phyloP scores from a whole-genome alignment of 805 yeast genomes.

The Starmerella floricola region DNA sequence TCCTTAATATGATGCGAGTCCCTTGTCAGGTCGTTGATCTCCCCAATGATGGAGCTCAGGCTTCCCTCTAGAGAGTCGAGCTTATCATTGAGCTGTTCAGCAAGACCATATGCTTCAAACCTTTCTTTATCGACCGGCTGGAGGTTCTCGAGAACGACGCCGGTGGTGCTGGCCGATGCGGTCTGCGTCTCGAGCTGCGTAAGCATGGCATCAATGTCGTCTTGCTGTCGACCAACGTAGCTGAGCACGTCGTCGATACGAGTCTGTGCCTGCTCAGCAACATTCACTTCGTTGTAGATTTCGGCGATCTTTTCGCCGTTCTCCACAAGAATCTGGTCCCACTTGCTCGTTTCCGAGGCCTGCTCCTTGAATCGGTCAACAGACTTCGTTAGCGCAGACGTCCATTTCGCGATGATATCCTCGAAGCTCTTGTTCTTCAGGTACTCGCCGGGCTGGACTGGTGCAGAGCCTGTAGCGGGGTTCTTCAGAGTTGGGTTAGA shows the following conservation, averaged over 20 bases:
- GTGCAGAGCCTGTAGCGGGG: conserved; percentile 8
- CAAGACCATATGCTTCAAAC: conserved; percentile 76
- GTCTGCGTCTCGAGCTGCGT: conserved; percentile 66
- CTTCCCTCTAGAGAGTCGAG: conserved; percentile 67
- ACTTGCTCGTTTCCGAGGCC: conserved; percentile 58
- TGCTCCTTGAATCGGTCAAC: conserved; percentile 63
- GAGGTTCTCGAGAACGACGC: conserved; percentile 26
- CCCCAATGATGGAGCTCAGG: conserved; percentile 28
- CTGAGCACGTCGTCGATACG: conserved; percentile 77
- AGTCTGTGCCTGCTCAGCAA: conserved; percentile 74
- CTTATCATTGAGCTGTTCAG: conserved; percentile 72
- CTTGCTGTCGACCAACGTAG: conserved; percentile 84
- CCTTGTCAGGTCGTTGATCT: conserved; percentile 45
- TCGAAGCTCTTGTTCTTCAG: conserved; percentile 85
- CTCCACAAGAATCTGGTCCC: conserved; percentile 76
- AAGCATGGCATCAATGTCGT: conserved; percentile 71
- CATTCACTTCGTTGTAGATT: conserved; percentile 60
- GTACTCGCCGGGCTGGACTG: conserved; percentile 37
- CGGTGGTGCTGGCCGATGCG: conserved; percentile 11
- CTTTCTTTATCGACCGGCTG: conserved; percentile 63
- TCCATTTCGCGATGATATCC: conserved; percentile 87
- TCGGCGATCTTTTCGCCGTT: conserved; percentile 78
- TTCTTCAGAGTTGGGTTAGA: conserved; percentile 2
- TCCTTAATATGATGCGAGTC: conserved; percentile 56
- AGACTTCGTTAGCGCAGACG: conserved; percentile 64